phyloP scores from a whole-genome alignment of 2,329 filamentous ascomycete species.

The Metarhizium humberi region DNA sequence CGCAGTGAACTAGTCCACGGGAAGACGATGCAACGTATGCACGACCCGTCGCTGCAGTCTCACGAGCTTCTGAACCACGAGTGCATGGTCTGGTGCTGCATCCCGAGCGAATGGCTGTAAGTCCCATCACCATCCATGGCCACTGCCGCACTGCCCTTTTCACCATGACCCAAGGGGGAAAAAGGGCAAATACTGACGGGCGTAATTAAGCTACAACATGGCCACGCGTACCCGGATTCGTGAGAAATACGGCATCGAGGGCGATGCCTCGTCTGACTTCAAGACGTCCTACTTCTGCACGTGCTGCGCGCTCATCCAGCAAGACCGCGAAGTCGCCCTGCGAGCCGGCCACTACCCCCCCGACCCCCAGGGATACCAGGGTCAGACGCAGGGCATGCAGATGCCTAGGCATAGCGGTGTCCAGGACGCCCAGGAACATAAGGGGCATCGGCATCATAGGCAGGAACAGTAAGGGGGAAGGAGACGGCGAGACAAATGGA shows the following conservation, averaged over 20 bases:
- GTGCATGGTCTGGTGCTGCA: constrained; percentile 29
- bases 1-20: constrained; percentile 27
- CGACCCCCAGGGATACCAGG: constrained; percentile 26
- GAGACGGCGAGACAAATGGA: neutral
- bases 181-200: no score
- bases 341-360: constrained; percentile 16
- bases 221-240: constrained; percentile 46
- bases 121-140: constrained; percentile 6
- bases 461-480: neutral
- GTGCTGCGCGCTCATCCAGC: constrained; percentile 48
- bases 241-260: constrained; percentile 42
- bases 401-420: constrained; percentile 5
- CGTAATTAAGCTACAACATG: constrained; percentile 30
- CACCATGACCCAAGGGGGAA: neutral
- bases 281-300: constrained; percentile 44
- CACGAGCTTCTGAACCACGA: constrained; percentile 31
- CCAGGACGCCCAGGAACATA: neutral
- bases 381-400: constrained; percentile 12
- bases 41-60: constrained; percentile 30
- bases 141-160: no score
- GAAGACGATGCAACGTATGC: constrained; percentile 33
- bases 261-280: constrained; percentile 38
- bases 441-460: neutral
- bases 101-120: constrained; percentile 33
- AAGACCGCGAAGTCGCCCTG: constrained; percentile 43